phyloP scores from a whole-genome alignment of 148 eudicot genomes.

The Fagopyrum esculentum region DNA sequence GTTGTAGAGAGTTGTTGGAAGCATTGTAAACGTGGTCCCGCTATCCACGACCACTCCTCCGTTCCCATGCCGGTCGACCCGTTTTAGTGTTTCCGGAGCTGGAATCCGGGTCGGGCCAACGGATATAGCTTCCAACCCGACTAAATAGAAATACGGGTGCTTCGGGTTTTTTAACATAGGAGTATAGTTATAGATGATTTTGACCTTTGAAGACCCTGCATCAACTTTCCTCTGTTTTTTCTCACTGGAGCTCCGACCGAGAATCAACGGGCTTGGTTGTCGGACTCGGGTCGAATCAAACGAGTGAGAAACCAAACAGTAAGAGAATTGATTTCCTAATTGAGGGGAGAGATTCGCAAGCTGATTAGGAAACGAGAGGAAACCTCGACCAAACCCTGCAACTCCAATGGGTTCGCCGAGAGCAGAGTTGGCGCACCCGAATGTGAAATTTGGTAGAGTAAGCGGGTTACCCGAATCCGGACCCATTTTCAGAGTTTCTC shows the following conservation, averaged over 20 bases:
- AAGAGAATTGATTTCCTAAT: conserved; percentile 68
- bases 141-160: conserved; percentile 62
- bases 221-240: conserved; percentile 13
- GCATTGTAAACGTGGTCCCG: conserved; percentile 77
- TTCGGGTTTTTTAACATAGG: conserved; percentile 59
- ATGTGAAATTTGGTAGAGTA: conserved; percentile 48
- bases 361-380: conserved; percentile 77
- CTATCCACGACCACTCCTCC: conserved; percentile 90
- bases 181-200: conserved; percentile 28
- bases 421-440: conserved; percentile 70
- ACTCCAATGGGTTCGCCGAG: conserved; percentile 86
- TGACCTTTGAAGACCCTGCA: neutral
- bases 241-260: conserved; percentile 34
- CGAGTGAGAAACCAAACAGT: conserved; percentile 72
- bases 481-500: conserved; percentile 36
- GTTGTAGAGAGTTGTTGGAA: conserved; percentile 39
- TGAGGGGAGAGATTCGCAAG: conserved; percentile 47
- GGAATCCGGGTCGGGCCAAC: conserved; percentile 34
- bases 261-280: conserved; percentile 73
- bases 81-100: conserved; percentile 38
- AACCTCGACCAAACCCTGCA: conserved; percentile 85
- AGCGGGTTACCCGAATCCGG: conserved; percentile 26
- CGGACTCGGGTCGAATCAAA: conserved; percentile 45
- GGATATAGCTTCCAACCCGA: conserved; percentile 59
- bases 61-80: conserved; percentile 48